Base-by-base conservation (phyloP, 2,329 filamentous ascomycete genomes). In the Xylariaceae sp. region DNA sequence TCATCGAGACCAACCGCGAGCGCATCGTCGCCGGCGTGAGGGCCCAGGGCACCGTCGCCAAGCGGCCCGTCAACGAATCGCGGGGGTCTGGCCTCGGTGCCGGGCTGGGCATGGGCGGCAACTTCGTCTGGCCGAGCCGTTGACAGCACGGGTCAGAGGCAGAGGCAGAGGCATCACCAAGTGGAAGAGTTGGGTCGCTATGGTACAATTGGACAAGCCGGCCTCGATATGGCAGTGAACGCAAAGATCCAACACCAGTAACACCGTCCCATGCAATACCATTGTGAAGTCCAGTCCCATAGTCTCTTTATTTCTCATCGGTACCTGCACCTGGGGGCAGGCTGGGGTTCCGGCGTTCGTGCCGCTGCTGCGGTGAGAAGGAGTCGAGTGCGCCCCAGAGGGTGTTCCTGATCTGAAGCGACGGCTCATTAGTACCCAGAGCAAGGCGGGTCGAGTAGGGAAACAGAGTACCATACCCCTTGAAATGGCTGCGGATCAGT, bases 1-100 rank as follows among this genome's bases (percentile, higher is more conserved):
- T 96, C 12, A 80, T 96, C 16, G 90, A 96, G 65, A 95, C 90
- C 19, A 86, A 82, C 50, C 63, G 94, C 40, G 88, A 94, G 37
- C 80, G 80, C 57, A 92, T 96, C 35, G 84, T 95, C 4, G 75
- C 85, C 21, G 89, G 86, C 1, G 90, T 96, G 5, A 80, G 69
- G 37, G 73, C 77, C 7, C 83, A 89, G 53, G 84, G 84, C 13
- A 77, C 77, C 21, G 82, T 90, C 9, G 80, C 83, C 6, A 89
- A 88, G 64, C 65, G 84, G 45, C 83, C 83, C 1, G 80, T 87
- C 19, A 88, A 88, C 52, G 81, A 87, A 57, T 68, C 75, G 12
- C 58, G 70, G 32, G 48, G 59, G 8, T 50, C 64, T 1, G 64
- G 63, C 0, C 43, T 73, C 23, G 67, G 68, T 4, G 59, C 65